Percentiles rank a stretch among this genome's conserved stretches.
Conservation (phyloP, 441 rosid genomes). For the Brassica hybrid region DNA sequence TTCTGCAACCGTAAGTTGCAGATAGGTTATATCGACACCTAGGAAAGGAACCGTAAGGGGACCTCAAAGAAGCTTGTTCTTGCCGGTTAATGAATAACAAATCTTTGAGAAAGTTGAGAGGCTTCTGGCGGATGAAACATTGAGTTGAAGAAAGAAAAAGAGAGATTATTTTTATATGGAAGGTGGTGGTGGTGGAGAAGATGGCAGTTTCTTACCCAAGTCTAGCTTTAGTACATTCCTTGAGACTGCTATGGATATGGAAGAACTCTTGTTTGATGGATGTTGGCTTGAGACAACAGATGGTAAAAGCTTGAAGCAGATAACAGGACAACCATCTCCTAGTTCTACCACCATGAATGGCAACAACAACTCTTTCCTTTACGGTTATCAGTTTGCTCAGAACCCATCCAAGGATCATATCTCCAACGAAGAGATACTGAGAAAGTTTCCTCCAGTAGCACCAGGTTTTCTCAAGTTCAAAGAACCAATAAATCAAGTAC, state of each 20-base stretch:
- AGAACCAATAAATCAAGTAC: conserved; percentile 43
- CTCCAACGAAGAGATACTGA: conserved; percentile 43
- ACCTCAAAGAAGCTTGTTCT: conserved; percentile 65
- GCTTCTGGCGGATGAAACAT: conserved; percentile 44
- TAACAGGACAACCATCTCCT: conserved; percentile 30
- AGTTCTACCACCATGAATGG: conserved; percentile 37
- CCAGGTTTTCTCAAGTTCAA: conserved; percentile 40
- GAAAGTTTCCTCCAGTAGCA: conserved; percentile 31
- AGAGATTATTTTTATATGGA: conserved; percentile 51
- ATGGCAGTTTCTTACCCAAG: conserved; percentile 45
- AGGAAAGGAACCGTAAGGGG: conserved; percentile 62
- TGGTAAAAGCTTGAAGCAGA: conserved; percentile 51
- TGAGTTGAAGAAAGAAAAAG: conserved; percentile 20
- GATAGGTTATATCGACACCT: conserved; percentile 59
- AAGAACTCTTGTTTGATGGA: conserved; percentile 82
- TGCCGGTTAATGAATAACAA: conserved; percentile 54
- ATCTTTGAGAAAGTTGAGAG: conserved; percentile 34
- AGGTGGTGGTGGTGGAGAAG: conserved; percentile 44
- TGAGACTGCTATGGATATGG: conserved; percentile 77
- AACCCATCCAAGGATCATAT: conserved; percentile 40
- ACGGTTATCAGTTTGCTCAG: conserved; percentile 35
- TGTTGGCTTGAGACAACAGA: conserved; percentile 81
- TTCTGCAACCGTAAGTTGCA: conserved; percentile 60
- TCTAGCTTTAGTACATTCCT: conserved; percentile 48
- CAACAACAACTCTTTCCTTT: conserved; percentile 39